Base-by-base conservation (phyloP, 176 grass and related monocot species). In the Olyra latifolia region DNA sequence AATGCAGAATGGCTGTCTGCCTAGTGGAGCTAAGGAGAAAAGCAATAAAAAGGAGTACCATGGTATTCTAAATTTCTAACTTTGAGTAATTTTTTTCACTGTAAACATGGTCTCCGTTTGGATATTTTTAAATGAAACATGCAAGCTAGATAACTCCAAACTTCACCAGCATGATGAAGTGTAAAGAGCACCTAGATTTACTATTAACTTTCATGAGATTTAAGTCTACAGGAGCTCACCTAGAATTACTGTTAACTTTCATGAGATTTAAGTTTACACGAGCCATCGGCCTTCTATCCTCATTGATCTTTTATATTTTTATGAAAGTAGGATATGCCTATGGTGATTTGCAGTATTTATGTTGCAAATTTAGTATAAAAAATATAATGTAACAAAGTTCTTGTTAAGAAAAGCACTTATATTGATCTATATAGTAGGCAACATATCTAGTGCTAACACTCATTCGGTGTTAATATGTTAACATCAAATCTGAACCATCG, bases 51-150 rank as follows among this genome's bases (percentile, higher is more conserved):
- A 25, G 17, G 74, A 85, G 62, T 85, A 58, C 47, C 17, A 72
- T 83, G 85, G 88, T 90, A 90, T 79, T 69, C 14, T 53, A 65
- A 69, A 65, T 85, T 77, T 63, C 23, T 22, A 73, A 47, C 15
- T 66, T 66, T n/a, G 20, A 55, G 49, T 17, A 35, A 16, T 80
- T 75, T 62, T 25, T 13, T 73, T 59, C 38, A 72, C 57, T 42
- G 19, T 57, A 67, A 56, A 41, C 72, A n/a, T 88, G 41, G 19
- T 62, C 15, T 40, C 17, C 54, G 62, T 71, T 59, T 38, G 13
- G 40, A 69, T 25, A 69, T 25, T 30, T 82, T 76, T 49, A 5
- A 72, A 49, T 78, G n/a, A 58, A 88, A 25, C 40, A 23, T 58
- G 49, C 48, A 73, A 65, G 42, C 28, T 83, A 52, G 16, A 66